Conservation (phyloP, 495 filamentous ascomycete genomes). For the Poronia punctata region DNA sequence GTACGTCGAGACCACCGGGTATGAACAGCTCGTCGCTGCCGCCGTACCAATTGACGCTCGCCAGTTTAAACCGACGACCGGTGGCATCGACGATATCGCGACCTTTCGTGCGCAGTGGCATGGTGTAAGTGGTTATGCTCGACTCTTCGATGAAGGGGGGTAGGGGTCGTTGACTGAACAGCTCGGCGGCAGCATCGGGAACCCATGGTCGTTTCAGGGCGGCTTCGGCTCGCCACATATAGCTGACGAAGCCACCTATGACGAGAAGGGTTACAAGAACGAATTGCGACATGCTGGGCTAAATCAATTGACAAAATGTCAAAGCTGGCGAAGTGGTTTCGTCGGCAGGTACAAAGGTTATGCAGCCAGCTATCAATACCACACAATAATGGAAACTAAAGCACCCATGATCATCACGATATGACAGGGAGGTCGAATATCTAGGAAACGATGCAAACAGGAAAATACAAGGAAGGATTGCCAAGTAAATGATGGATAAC, state of each 20-base stretch:
- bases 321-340: too few species aligned
- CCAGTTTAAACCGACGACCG: slow-evolving; percentile 46
- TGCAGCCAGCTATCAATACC: too few species aligned
- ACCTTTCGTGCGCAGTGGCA: slow-evolving; percentile 46
- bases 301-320: too few species aligned
- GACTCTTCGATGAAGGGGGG: slow-evolving; percentile 31
- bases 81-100: slow-evolving; percentile 49
- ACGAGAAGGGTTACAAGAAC: slow-evolving; percentile 25
- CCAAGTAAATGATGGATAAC: too few species aligned
- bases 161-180: slow-evolving; percentile 36
- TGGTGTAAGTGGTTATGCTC: slow-evolving; percentile 35
- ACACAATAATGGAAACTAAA: too few species aligned
- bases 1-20: slow-evolving; percentile 51
- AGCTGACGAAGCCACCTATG: slow-evolving; percentile 29
- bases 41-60: slow-evolving; percentile 59
- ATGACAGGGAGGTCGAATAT: too few species aligned
- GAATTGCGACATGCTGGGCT: slow-evolving; percentile 19
- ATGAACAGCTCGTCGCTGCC: slow-evolving; percentile 53
- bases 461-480: too few species aligned
- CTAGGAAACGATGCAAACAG: too few species aligned
- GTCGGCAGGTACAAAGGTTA: too few species aligned
- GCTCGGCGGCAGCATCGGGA: slow-evolving; percentile 29
- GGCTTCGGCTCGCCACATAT: slow-evolving; percentile 34
- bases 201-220: slow-evolving; percentile 34
- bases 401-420: too few species aligned